Base-by-base conservation (phyloP, 2,329 filamentous ascomycete species). In the Meredithiella fracta region DNA sequence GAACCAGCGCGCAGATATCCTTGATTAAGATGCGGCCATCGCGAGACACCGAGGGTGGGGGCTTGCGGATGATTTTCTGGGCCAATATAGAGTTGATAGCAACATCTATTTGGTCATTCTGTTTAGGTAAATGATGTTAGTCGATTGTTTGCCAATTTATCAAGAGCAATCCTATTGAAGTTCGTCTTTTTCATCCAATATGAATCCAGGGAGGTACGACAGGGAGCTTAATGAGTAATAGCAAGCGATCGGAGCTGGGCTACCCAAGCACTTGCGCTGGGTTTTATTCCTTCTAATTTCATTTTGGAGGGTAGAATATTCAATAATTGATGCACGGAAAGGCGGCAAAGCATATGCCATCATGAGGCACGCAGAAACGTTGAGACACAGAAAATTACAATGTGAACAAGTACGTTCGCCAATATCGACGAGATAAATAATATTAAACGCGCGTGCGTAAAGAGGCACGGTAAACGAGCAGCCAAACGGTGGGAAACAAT, bases 81-180 rank as follows among this genome's bases (percentile, higher is more conserved):
- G 75, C 74, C 53, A 96, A 75, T 63, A 88, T 85, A 67, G 85
- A 92, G 76, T 94, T 97, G 67, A 98, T 71, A 26, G 92, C 90
- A 51, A 96, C 77, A 72, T 97, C 92, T 67, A 96, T 94, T 73
- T 96, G 90, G 64, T 91, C 86, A 70, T 96, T 96, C 84, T 88
- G 64, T 58, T 17, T 53, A n/a, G n/a, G 11, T 14, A 31, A 29
- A 51, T 44, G 17, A 17, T 17, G 40, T 44, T 44, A 44, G 40
- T 9, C n/a, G 40, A 44, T n/a, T 44, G 40, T 44, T 44, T 22
- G 8, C 40, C 17, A 22, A 17, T 7, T 44, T n/a, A 22, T 17
- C 15, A n/a, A 44, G 15, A 20, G 17, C 8, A n/a, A 44, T 44
- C 8, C 2, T 22, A 44, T n/a, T 8, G 40, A 44, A 8, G n/a